Conservation (phyloP, 2,329 filamentous ascomycete species). For the Purpureocillium takamizusanense region DNA sequence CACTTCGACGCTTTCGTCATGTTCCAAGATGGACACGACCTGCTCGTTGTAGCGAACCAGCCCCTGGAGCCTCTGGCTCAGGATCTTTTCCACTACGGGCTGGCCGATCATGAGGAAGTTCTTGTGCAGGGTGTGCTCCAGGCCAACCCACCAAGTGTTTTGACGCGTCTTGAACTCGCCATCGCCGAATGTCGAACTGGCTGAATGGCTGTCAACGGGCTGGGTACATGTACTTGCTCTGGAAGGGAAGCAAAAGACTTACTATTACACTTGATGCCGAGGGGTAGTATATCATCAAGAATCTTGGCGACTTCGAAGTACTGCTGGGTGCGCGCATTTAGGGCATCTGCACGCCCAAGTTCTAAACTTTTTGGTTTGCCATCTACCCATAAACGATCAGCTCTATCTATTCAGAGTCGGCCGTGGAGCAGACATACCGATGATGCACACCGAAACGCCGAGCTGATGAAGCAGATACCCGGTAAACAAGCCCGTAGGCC, state of each 20-base stretch:
- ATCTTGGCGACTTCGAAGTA: constrained; percentile 35
- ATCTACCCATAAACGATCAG: too few species aligned
- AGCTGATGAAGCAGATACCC: constrained; percentile 32
- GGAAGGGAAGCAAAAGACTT: constrained; percentile 8
- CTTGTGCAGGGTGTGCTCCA: constrained; percentile 33
- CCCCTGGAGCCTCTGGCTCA: constrained; percentile 23
- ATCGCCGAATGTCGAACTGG: constrained; percentile 36
- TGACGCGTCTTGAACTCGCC: constrained; percentile 38
- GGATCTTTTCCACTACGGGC: constrained; percentile 30
- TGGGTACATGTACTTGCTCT: neutral
- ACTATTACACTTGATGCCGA: constrained; percentile 41
- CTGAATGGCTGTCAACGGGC: constrained; percentile 14
- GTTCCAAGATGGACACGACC: constrained; percentile 41
- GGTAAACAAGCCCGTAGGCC: constrained; percentile 36
- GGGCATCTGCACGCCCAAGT: constrained; percentile 35
- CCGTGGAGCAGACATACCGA: constrained; percentile 17
- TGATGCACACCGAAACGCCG: constrained; percentile 29
- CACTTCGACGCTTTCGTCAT: constrained; percentile 38
- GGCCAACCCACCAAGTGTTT: constrained; percentile 36
- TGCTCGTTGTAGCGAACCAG: constrained; percentile 27
- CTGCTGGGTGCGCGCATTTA: constrained; percentile 40
- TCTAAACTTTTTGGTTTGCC: constrained; percentile 27
- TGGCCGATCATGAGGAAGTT: constrained; percentile 44
- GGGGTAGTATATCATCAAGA: constrained; percentile 28
- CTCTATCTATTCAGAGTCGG: too few species aligned